Conservation (phyloP, 2,329 filamentous ascomycete species). For the Alternaria hordeiaustralica region DNA sequence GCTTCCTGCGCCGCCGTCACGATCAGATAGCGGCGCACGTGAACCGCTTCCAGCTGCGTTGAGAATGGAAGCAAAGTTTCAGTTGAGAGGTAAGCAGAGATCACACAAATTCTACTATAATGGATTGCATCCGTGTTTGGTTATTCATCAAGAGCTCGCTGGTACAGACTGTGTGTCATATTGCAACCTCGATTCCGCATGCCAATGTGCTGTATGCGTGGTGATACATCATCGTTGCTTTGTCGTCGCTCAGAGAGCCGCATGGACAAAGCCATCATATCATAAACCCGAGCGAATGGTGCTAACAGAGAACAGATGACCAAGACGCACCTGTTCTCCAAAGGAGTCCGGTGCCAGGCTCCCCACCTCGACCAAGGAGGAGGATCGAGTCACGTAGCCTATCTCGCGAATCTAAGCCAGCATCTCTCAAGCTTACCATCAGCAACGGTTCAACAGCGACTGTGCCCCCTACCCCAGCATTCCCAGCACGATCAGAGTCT, state of each 20-base stretch:
- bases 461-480: slow-evolving; percentile 33
- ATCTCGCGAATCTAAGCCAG: slow-evolving; percentile 44
- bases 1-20: slow-evolving; percentile 39
- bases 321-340: slow-evolving; percentile 21
- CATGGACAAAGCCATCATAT: not conserved
- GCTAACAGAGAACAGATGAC: slow-evolving; percentile 15
- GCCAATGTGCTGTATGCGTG: not conserved
- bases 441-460: slow-evolving; percentile 50
- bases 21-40: slow-evolving; percentile 29
- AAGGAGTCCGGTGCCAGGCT: slow-evolving; percentile 21
- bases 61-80: slow-evolving; percentile 41
- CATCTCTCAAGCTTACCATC: slow-evolving; percentile 39
- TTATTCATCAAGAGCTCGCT: not conserved
- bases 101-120: not conserved
- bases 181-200: slow-evolving; percentile 3
- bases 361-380: slow-evolving; percentile 27
- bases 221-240: slow-evolving; percentile 1
- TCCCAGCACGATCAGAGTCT: slow-evolving; percentile 13
- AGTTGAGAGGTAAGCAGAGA: slow-evolving; percentile 41
- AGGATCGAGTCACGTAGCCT: slow-evolving; percentile 42
- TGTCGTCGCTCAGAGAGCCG: not conserved
- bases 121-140: not conserved
- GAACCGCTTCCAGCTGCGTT: slow-evolving; percentile 34
- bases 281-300: not conserved
- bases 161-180: not conserved